phyloP scores from a whole-genome alignment of 2,329 filamentous ascomycete species.

The Diplodia scrobiculata region DNA sequence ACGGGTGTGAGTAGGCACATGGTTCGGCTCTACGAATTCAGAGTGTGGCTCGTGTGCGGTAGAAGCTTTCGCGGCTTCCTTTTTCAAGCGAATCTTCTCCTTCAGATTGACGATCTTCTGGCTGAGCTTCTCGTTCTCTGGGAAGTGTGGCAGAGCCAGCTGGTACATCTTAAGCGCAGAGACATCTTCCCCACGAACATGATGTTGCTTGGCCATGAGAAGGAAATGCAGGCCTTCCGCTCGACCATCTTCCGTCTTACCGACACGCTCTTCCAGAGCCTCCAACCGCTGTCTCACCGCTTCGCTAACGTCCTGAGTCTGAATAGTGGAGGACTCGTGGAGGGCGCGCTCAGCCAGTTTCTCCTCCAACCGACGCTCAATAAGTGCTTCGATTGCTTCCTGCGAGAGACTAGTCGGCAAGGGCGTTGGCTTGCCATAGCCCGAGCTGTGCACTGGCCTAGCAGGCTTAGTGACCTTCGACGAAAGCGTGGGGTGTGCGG shows the following conservation, averaged over 20 bases:
- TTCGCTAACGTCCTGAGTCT: slow-evolving; percentile 26
- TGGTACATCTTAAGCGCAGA: slow-evolving; percentile 85
- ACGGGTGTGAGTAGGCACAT: background rate
- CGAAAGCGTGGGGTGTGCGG: slow-evolving; percentile 42
- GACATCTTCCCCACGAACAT: slow-evolving; percentile 75
- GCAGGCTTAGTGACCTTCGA: slow-evolving; percentile 41
- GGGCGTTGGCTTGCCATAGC: slow-evolving; percentile 34
- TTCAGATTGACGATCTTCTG: slow-evolving; percentile 59
- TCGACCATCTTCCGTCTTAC: slow-evolving; percentile 67
- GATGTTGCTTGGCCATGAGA: slow-evolving; percentile 89
- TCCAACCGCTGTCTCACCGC: slow-evolving; percentile 80
- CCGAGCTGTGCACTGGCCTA: slow-evolving; percentile 35
- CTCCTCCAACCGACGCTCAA: slow-evolving; percentile 88
- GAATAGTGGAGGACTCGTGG: slow-evolving; percentile 49
- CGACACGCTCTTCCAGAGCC: slow-evolving; percentile 81
- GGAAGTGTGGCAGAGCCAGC: slow-evolving; percentile 80
- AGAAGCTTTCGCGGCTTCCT: slow-evolving; percentile 35
- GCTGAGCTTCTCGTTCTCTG: slow-evolving; percentile 74
- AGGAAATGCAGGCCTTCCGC: slow-evolving; percentile 82
- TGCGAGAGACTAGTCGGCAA: slow-evolving; percentile 53
- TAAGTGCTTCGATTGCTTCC: slow-evolving; percentile 83
- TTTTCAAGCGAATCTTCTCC: slow-evolving; percentile 52
- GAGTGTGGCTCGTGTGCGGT: background rate
- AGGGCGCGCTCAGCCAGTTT: slow-evolving; percentile 75
- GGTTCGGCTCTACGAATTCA: background rate